Percentiles rank a stretch among this genome's conserved stretches.
These are phyloP conservation scores for Alternaria brassicicola DNA, from an alignment of 2,329 filamentous ascomycete species.

Conservation along the genomic window DNA sequence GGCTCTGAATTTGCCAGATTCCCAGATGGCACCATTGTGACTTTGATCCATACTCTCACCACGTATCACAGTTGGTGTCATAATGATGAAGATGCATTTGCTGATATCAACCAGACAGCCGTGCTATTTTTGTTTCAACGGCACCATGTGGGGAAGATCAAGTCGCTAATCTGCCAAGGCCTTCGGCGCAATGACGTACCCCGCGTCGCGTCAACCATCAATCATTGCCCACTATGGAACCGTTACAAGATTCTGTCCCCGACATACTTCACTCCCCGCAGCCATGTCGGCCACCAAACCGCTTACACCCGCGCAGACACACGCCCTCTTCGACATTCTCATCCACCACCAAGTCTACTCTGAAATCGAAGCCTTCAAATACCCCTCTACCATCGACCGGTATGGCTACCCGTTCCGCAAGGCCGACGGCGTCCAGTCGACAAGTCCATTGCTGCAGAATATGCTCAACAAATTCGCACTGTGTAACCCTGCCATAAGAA, in stretches of 20 bases:
- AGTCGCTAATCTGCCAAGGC: constrained; percentile 14
- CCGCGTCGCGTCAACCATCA: constrained; percentile 16
- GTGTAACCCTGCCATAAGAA: constrained; percentile 68
- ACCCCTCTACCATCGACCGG: constrained; percentile 65
- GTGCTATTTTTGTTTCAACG: neutral
- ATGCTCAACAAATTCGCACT: constrained; percentile 70
- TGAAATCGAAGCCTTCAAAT: constrained; percentile 75
- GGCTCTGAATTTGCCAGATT: too few relatives aligned
- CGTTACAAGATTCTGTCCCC: neutral
- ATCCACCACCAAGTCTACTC: constrained; percentile 62
- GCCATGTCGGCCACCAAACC: constrained; percentile 26
- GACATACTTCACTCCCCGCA: constrained; percentile 1
- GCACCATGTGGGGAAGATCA: neutral
- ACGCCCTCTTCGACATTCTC: constrained; percentile 61
- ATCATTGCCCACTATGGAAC: constrained; percentile 2
- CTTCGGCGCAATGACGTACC: constrained; percentile 17
- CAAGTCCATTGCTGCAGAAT: constrained; percentile 70
- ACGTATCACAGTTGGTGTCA: too few relatives aligned
- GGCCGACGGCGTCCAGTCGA: constrained; percentile 54
- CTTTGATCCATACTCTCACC: too few relatives aligned
- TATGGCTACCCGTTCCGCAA: constrained; percentile 74
- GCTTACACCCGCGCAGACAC: constrained; percentile 54
- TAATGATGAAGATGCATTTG: too few relatives aligned
- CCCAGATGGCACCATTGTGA: too few relatives aligned
- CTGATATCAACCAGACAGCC: neutral